Evolutionary conservation across 1,139 yeast species (phyloP).

Genomic region (Yamadazyma taylorii): DNA sequence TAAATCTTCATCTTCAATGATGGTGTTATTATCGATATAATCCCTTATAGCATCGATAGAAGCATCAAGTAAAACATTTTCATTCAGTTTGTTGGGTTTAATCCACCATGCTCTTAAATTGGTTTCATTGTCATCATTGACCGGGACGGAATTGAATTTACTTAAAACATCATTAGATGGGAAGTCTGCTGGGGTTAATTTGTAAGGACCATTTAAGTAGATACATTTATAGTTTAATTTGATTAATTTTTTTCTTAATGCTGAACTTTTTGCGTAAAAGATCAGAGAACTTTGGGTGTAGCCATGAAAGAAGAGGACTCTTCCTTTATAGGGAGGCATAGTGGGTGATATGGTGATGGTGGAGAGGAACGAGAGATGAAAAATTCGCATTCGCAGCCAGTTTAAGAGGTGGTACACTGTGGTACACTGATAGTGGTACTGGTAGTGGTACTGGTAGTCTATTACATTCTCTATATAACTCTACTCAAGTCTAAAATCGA

Average conservation of each 20-base stretch:
- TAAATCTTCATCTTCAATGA: slow-evolving; percentile 32
- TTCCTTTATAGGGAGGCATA: slow-evolving; percentile 20
- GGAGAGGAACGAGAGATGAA: not conserved
- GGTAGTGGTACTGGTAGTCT: no score
- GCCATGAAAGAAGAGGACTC: slow-evolving; percentile 45
- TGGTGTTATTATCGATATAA: slow-evolving; percentile 32
- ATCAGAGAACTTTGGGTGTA: slow-evolving; percentile 44
- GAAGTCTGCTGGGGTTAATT: slow-evolving; percentile 63
- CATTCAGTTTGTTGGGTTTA: slow-evolving; percentile 23
- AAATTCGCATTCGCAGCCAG: not conserved
- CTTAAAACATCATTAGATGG: slow-evolving; percentile 55
- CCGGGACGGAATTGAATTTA: slow-evolving; percentile 30
- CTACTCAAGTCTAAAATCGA: slow-evolving; percentile 27
- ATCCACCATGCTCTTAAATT: slow-evolving; percentile 42
- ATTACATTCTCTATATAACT: slow-evolving; percentile 4
- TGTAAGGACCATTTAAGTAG: slow-evolving; percentile 76
- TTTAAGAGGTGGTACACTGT: not conserved
- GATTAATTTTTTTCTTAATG: slow-evolving; percentile 38
- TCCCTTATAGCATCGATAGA: slow-evolving; percentile 31
- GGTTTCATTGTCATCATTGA: slow-evolving; percentile 25
- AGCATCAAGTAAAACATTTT: slow-evolving; percentile 25
- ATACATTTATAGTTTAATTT: slow-evolving; percentile 57
- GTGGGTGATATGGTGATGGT: not conserved
- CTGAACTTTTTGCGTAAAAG: slow-evolving; percentile 50
- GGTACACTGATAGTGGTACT: no score